A percentile compares a stretch with the other conserved stretches of the same genome.
phyloP scores from a whole-genome alignment of 2,329 filamentous ascomycete genomes.

The Arthrobotrys sphaeroides region DNA sequence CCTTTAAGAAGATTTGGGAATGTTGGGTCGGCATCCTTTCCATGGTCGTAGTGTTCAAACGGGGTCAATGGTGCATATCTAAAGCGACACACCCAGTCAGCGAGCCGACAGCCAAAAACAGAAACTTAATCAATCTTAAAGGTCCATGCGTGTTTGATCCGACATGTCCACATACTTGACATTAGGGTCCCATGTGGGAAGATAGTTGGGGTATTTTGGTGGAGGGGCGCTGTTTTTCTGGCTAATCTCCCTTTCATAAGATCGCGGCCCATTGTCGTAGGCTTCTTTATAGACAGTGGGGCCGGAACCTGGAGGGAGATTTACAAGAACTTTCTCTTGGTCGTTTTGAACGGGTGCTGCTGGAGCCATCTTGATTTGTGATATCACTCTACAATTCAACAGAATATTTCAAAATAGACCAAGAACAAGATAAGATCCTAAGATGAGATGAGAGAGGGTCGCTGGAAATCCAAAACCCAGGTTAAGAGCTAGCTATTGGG shows the following conservation, averaged over 20 bases:
- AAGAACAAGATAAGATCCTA: neutral
- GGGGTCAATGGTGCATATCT: conserved; percentile 72
- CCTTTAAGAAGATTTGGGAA: conserved; percentile 74
- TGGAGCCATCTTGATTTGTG: conserved; percentile 42
- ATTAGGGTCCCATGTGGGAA: conserved; percentile 73
- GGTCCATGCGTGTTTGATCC: neutral
- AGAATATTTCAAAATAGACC: too few relatives aligned
- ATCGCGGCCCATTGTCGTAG: conserved; percentile 44
- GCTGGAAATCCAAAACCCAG: neutral
- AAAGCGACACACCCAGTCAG: neutral
- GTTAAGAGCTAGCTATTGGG: neutral
- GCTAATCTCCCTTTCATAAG: conserved; percentile 37
- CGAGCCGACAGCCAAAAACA: conserved; percentile 35
- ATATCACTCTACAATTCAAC: too few relatives aligned
- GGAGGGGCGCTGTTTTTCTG: conserved; percentile 60
- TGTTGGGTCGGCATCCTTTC: conserved; percentile 75
- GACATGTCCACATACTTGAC: conserved; percentile 64
- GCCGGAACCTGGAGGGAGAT: conserved; percentile 37
- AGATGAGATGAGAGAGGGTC: neutral
- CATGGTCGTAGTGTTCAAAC: conserved; percentile 79
- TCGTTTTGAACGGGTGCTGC: conserved; percentile 44
- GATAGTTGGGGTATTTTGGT: conserved; percentile 75
- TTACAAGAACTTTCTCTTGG: conserved; percentile 40
- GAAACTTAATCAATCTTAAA: conserved; percentile 54
- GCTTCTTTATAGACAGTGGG: conserved; percentile 52